Percentiles rank a stretch among this genome's conserved stretches.
phyloP scores from a whole-genome alignment of 306 rosid species.

The barrel medic (Medicago truncatula) region DNA sequence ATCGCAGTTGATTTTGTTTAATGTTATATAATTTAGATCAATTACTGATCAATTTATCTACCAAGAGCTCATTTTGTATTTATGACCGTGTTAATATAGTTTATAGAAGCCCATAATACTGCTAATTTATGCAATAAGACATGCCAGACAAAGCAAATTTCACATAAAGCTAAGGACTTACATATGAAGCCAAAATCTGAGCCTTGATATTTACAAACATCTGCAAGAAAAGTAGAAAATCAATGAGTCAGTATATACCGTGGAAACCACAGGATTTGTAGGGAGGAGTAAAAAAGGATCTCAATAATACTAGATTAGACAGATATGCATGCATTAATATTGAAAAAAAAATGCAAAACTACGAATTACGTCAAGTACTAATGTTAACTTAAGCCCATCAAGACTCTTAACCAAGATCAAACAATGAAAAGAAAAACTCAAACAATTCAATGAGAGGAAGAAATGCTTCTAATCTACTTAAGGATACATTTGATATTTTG shows the following conservation, averaged over 20 bases:
- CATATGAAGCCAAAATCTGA: conserved; percentile 53
- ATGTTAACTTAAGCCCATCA: neutral
- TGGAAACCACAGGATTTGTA: neutral
- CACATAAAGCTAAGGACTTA: conserved; percentile 41
- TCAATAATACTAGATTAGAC: neutral
- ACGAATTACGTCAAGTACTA: neutral
- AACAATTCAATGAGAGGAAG: neutral
- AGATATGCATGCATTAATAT: neutral
- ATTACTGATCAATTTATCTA: conserved; percentile 5
- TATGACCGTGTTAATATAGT: neutral
- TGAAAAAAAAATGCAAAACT: neutral
- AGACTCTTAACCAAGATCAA: conserved; percentile 9
- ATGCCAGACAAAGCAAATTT: conserved; percentile 1
- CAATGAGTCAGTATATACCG: neutral
- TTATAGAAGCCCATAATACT: neutral
- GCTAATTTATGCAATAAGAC: conserved; percentile 20
- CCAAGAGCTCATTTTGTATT: conserved; percentile 9
- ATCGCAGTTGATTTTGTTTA: conserved; percentile 14
- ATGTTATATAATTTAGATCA: conserved; percentile 4
- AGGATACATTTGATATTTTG: neutral
- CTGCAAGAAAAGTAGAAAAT: conserved; percentile 45
- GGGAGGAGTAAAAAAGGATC: conserved; percentile 4
- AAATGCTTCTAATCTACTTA: neutral
- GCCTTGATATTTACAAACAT: conserved; percentile 52
- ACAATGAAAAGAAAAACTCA: neutral